Evolutionary conservation across 345 rosid genomes (phyloP), one percentile per base, ranked within the genome.

Genomic region (Sisymbrium altissimum): DNA sequence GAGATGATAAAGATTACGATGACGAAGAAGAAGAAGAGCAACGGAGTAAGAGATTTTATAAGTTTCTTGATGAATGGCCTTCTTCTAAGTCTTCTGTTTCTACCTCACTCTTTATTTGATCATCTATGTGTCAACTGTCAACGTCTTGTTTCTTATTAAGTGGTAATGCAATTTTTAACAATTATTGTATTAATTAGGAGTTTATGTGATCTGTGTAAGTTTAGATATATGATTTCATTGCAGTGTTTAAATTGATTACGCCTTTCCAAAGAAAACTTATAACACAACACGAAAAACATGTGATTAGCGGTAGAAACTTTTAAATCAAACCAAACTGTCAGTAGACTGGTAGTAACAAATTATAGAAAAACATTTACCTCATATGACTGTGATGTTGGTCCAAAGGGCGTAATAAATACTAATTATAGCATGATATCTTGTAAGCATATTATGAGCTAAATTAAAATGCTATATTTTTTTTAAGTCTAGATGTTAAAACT

Each of bases 11-110:
- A 59, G 68, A 72, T 27, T 5, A 30, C 5, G 72, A 60, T 2
- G 62, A 57, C 3, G 58, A 55, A 66, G 84, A 71, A 17, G 83
- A 75, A 27, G 72, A 76, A 65, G 85, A 85, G 50, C 79, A 81
- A 72, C 73, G 86, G 64, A 84, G 87, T 67, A 89, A 86, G 83
- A 95, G 84, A 19, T 81, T 92, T 38, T 96, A 92, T 63, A 84
- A 84, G 54, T 95, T 95, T 84, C 87, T 95, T 61, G 99, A 95
- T 59, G 99, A 92, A 74, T 86, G 86, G 87, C 96, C 99, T 53
- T 76, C 79, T 69, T 69, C 68, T 21, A 59, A 59, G 9, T 67
- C 79, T n/a, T 43, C 79, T 7, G 79, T 62, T 53, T 53, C 70
- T 46, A 62, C 79, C 4, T 69, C 70, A 9, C 66, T 76, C 43